phyloP scores from a whole-genome alignment of 169 alveolate species.

The Babesia bovis region DNA sequence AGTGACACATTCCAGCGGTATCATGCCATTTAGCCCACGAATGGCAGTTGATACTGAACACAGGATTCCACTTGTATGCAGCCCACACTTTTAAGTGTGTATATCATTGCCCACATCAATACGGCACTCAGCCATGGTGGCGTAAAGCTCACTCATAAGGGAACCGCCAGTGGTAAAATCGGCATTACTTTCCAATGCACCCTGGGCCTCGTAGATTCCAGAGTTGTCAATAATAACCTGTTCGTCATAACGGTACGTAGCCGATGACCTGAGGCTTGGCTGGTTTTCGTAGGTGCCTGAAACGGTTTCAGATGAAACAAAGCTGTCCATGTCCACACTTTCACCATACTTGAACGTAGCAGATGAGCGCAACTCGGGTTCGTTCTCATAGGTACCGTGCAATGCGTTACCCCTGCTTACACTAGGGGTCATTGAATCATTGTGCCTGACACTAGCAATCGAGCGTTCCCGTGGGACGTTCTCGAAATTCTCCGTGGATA shows the following conservation, averaged over 20 bases:
- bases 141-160: conserved; percentile 57
- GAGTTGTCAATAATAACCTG: conserved; percentile 4
- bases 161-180: conserved; percentile 23
- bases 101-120: neutral
- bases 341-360: conserved; percentile 48
- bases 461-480: conserved; percentile 40
- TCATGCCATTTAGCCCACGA: too few species aligned
- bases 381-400: conserved; percentile 8
- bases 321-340: neutral
- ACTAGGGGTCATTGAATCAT: neutral
- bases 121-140: conserved; percentile 66
- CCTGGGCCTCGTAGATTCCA: conserved; percentile 65
- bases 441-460: conserved; percentile 21
- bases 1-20: too few species aligned
- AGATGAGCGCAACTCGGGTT: conserved; percentile 18
- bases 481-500: conserved; percentile 1
- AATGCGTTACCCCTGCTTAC: neutral
- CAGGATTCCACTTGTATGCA: too few species aligned
- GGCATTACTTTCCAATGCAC: conserved; percentile 25
- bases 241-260: conserved; percentile 41
- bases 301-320: neutral
- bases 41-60: too few species aligned
- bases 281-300: conserved; percentile 49
- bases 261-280: conserved; percentile 40
- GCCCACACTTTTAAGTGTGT: too few species aligned